These are phyloP conservation scores for Beauveria varroae DNA, from an alignment of 2,329 filamentous ascomycete species.

Conservation along the genomic window DNA sequence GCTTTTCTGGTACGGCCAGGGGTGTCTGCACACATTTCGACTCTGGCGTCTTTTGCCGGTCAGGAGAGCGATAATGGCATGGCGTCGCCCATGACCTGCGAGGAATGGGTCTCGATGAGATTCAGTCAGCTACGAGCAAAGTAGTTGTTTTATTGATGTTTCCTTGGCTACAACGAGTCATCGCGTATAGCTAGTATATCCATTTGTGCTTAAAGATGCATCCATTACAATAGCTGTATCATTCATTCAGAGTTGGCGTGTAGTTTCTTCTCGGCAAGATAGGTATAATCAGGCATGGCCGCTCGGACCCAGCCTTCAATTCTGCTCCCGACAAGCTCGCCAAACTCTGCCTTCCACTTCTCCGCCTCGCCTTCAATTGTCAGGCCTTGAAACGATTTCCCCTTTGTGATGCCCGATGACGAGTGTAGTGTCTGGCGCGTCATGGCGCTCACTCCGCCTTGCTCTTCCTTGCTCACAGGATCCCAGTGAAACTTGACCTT, in stretches of 20 bases:
- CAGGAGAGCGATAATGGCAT: background rate
- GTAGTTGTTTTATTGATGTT: background rate
- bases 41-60: background rate
- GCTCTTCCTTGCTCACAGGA: background rate
- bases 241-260: background rate
- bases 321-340: background rate
- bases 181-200: too few species aligned
- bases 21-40: background rate
- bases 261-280: background rate
- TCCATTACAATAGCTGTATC: background rate
- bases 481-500: background rate
- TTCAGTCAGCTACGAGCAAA: slow-evolving; percentile 1
- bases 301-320: slow-evolving; percentile 9
- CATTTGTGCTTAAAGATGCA: too few species aligned
- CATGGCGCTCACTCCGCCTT: background rate
- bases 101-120: slow-evolving; percentile 1
- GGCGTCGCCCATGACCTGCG: background rate
- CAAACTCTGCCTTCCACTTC: slow-evolving; percentile 14
- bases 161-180: too few species aligned
- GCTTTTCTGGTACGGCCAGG: background rate
- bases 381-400: slow-evolving; percentile 12
- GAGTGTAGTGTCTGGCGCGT: background rate
- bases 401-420: background rate
- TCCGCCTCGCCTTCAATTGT: slow-evolving; percentile 11
- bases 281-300: slow-evolving; percentile 8